Base-by-base conservation (phyloP, 148 eudicot species). In the Rhododendron simsii region DNA sequence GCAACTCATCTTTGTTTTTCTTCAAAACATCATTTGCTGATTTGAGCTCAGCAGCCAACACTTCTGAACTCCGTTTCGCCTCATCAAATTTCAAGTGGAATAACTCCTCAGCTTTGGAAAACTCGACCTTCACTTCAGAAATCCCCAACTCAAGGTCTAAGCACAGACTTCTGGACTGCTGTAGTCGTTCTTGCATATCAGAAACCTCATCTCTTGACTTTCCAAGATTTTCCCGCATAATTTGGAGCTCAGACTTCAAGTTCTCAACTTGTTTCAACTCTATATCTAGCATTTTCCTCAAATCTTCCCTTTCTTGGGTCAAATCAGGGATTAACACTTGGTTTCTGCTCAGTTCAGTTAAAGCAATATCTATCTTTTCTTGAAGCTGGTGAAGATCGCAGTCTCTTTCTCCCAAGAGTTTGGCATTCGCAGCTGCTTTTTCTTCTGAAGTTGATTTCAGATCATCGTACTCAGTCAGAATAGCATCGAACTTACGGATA, bases 191-290 rank as follows among this genome's bases (percentile, higher is more conserved):
- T 37, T 59, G 73, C 65, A 92, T 86, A 78, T 93, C 93, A 81
- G 92, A 88, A 48, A 90, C 92, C 89, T 93, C 96, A 14, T 84
- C 87, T 87, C 87, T 92, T 50, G 96, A 92, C 59, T 83, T 91
- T 84, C 55, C 95, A 16, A 93, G 85, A 47, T 88, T 89, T 67
- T 89, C 90, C 76, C 90, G 86, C 3, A 89, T 85, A 67, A 85
- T 63, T 86, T 89, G 77, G 83, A 94, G 96, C 88, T 94, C 96
- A 20, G 87, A 84, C 78, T 93, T 91, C 83, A 95, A 84, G 85
- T 28, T 87, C 82, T 88, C 85, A 57, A 89, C 88, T 45, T 87
- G 87, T 16, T 88, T 87, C 81, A 80, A 77, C 83, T 95, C 94
- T 59, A 80, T 23, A 81, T 87, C 90, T 77, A 98, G 91, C 87